Evolutionary conservation across 2,329 filamentous ascomycete species (phyloP).

Genomic region (Pyrenophora teres): DNA sequence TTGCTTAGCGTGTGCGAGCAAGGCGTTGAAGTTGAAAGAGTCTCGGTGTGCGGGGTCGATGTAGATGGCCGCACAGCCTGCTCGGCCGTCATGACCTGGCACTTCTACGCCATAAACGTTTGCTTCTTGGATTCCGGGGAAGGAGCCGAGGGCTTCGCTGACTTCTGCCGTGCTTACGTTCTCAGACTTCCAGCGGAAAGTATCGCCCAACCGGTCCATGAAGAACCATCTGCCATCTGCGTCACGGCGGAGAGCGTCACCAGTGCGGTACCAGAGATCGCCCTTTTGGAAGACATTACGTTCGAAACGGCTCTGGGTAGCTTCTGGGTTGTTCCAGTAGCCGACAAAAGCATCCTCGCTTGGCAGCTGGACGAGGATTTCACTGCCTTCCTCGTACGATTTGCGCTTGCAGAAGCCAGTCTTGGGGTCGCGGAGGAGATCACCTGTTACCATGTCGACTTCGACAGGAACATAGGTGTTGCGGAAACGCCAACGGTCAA

Average conservation of each 20-base stretch:
- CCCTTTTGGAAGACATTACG: constrained; percentile 54
- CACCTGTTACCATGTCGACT: constrained; percentile 70
- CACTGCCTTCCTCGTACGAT: constrained; percentile 71
- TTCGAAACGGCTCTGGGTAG: constrained; percentile 63
- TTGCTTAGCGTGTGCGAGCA: constrained; percentile 63
- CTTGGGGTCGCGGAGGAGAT: constrained; percentile 66
- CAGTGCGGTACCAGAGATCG: constrained; percentile 56
- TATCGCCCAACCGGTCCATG: constrained; percentile 55
- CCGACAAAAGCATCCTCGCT: constrained; percentile 66
- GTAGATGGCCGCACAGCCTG: constrained; percentile 61
- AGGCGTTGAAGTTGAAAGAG: constrained; percentile 58
- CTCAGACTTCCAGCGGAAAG: constrained; percentile 57
- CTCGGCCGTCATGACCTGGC: constrained; percentile 57
- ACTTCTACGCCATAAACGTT: constrained; percentile 57
- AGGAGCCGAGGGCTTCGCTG: constrained; percentile 52
- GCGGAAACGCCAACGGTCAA: constrained; percentile 59
- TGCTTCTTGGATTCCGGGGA: constrained; percentile 52
- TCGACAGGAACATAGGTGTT: constrained; percentile 68
- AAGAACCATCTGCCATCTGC: constrained; percentile 55
- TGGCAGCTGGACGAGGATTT: constrained; percentile 70
- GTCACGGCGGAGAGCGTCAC: constrained; percentile 53
- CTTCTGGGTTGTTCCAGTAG: constrained; percentile 70
- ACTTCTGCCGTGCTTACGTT: constrained; percentile 57
- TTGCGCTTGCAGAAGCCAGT: constrained; percentile 70
- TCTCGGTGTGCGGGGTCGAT: constrained; percentile 57